A percentile compares a stretch with the other conserved stretches of the same genome.
phyloP scores from a whole-genome alignment of 257 asterid species.

The Lavandula angustifolia region DNA sequence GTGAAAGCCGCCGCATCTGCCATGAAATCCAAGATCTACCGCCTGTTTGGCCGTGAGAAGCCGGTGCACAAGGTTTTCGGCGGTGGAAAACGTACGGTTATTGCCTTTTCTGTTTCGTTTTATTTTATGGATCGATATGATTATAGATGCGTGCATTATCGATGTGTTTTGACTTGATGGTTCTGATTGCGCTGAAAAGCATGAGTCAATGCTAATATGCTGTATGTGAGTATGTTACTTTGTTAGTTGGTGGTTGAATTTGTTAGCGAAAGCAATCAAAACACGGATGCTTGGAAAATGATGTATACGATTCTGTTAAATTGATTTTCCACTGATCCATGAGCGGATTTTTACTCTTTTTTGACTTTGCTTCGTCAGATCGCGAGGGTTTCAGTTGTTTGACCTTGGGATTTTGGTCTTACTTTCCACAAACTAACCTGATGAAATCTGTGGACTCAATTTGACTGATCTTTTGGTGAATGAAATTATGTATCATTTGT shows the following conservation, averaged over 20 bases:
- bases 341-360: neutral
- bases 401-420: neutral
- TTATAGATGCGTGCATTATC: constrained; percentile 4
- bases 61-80: constrained; percentile 85
- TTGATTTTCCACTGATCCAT: neutral
- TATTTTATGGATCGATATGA: neutral
- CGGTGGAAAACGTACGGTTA: constrained; percentile 81
- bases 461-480: too few relatives aligned
- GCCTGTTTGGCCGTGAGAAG: constrained; percentile 80
- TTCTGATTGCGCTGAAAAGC: constrained; percentile 3
- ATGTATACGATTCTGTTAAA: neutral
- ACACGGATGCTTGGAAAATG: neutral
- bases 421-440: too few relatives aligned
- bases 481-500: too few relatives aligned
- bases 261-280: neutral
- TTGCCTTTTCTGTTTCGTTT: neutral
- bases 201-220: neutral
- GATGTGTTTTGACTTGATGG: constrained; percentile 1
- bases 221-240: neutral
- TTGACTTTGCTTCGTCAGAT: neutral
- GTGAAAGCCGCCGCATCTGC: constrained; percentile 44
- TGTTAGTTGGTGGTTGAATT: neutral
- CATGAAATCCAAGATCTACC: constrained; percentile 75
- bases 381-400: neutral
- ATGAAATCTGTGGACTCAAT: too few relatives aligned